Evolutionary conservation across 2,329 filamentous ascomycete genomes (phyloP).

Genomic region (Pestalotiopsis sp.): DNA sequence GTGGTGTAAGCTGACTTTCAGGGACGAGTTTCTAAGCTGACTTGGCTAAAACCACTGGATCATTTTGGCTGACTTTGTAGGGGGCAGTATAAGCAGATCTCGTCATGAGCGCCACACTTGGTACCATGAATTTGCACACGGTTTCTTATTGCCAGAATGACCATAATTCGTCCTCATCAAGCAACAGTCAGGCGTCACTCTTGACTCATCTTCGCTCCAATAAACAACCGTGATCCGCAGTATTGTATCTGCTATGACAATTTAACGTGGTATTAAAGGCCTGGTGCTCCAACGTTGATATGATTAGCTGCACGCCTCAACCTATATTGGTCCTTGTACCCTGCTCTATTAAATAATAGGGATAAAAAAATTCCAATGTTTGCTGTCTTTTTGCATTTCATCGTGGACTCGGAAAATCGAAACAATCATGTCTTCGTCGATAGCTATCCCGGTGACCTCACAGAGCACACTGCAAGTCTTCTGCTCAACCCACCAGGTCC

Average conservation of each 20-base stretch:
- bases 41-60: not conserved
- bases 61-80: not conserved
- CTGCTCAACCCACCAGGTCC: not conserved
- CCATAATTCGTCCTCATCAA: not conserved
- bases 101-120: not conserved
- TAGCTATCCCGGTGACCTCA: not conserved
- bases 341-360: not conserved
- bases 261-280: not conserved
- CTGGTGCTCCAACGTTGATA: not conserved
- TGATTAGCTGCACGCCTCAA: not conserved
- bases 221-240: not conserved
- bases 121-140: not conserved
- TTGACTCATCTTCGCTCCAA: not conserved
- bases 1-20: slow-evolving; percentile 6
- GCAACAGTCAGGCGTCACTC: not conserved
- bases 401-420: not conserved
- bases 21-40: not conserved
- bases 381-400: not conserved
- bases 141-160: not conserved
- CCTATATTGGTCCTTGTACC: not conserved
- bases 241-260: not conserved
- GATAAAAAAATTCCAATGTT: not conserved
- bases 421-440: not conserved
- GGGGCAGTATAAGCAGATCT: not conserved
- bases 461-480: not conserved